Conservation (phyloP, 108 stramenopile species). For the Chaetoceros muelleri region DNA sequence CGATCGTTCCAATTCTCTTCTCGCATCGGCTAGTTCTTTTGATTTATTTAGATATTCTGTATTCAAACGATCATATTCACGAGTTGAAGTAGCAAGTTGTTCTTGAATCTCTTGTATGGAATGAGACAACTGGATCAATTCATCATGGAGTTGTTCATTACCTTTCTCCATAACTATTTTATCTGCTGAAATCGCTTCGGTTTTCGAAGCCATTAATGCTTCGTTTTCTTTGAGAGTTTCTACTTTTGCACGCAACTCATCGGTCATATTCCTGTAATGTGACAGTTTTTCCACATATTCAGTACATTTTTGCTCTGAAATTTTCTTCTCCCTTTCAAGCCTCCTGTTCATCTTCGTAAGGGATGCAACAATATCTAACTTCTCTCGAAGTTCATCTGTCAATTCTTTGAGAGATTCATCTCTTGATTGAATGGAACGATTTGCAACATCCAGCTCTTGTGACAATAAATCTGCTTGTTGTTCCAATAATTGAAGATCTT, state of each 20-base stretch:
- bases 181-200: too few species aligned
- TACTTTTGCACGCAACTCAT: constrained; percentile 10
- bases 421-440: not conserved
- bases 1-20: not conserved
- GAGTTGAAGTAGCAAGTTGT: not conserved
- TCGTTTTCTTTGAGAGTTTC: too few species aligned
- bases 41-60: not conserved
- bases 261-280: too few species aligned
- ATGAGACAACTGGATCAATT: too few species aligned
- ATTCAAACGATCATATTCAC: not conserved
- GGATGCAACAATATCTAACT: not conserved
- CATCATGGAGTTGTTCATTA: too few species aligned
- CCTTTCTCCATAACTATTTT: too few species aligned
- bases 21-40: not conserved
- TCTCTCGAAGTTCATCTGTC: not conserved
- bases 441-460: not conserved
- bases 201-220: too few species aligned
- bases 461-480: not conserved
- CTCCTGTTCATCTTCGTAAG: not conserved
- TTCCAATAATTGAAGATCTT: not conserved
- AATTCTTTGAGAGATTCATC: not conserved
- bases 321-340: constrained; percentile 10
- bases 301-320: too few species aligned
- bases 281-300: constrained; percentile 10
- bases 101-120: too few species aligned